Evolutionary conservation across 164 flowering plant species (phyloP).

Genomic region (Sedum album): DNA sequence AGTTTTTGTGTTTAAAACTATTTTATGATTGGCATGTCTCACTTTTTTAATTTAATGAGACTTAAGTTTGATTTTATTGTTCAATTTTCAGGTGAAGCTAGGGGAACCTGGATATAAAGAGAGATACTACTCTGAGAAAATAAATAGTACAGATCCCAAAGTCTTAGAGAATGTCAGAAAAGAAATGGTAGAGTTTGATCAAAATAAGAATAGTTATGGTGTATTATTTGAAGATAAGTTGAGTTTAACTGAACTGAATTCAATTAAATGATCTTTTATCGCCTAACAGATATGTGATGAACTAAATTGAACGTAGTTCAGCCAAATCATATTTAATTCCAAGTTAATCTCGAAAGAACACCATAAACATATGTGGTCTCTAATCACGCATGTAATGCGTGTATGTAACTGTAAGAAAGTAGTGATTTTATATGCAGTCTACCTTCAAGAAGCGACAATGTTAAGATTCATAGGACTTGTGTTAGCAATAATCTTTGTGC

Average conservation of each 20-base stretch:
- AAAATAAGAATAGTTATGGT: background rate
- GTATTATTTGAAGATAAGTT: no score
- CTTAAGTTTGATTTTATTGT: background rate
- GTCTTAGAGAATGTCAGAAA: constrained; percentile 8
- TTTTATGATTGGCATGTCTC: background rate
- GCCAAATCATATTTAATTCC: no score
- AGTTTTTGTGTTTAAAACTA: no score
- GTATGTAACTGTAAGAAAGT: background rate
- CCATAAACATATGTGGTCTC: background rate
- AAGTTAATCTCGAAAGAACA: background rate
- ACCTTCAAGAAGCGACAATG: no score
- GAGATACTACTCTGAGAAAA: constrained; percentile 13
- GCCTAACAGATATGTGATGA: no score
- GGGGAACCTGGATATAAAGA: constrained; percentile 10
- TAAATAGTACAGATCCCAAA: background rate
- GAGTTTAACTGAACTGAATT: background rate
- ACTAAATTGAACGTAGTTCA: no score
- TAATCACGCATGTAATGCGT: background rate
- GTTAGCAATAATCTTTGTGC: no score
- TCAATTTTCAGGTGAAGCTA: constrained; percentile 7
- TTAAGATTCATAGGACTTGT: no score
- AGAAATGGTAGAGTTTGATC: constrained; percentile 6
- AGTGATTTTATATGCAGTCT: no score
- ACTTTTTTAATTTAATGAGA: background rate
- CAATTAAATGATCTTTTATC: no score